These are phyloP conservation scores for Aspergillus pseudoterreus DNA, from an alignment of 2,329 filamentous ascomycete genomes.

Conservation along the genomic window DNA sequence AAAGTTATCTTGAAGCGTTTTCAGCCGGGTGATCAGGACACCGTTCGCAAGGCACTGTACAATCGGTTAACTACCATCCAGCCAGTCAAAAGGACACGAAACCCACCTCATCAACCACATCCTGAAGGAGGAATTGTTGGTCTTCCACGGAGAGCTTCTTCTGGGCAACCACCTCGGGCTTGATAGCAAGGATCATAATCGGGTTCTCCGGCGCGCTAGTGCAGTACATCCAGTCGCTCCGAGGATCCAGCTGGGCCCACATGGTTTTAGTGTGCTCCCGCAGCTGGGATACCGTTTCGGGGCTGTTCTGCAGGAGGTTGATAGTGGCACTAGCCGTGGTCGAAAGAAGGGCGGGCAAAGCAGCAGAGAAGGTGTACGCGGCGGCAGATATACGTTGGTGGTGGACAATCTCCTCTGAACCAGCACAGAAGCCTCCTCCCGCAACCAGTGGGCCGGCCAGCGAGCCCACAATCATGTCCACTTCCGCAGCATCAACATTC, in stretches of 20 bases:
- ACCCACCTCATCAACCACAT: conserved; percentile 92
- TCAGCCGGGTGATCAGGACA: conserved; percentile 83
- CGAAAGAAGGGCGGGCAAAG: conserved; percentile 85
- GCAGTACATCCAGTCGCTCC: conserved; percentile 88
- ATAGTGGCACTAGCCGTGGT: conserved; percentile 95
- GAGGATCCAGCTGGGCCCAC: conserved; percentile 81
- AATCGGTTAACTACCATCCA: neutral
- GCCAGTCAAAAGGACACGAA: neutral
- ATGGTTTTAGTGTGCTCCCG: conserved; percentile 84
- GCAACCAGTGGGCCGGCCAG: conserved; percentile 86
- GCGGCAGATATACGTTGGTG: conserved; percentile 92
- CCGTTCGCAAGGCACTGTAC: conserved; percentile 77
- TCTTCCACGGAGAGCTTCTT: conserved; percentile 68
- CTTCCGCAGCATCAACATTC: conserved; percentile 86
- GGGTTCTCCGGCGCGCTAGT: conserved; percentile 82
- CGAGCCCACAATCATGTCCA: conserved; percentile 97
- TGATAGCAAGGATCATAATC: conserved; percentile 76
- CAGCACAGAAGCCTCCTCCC: conserved; percentile 93
- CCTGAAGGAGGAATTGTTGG: conserved; percentile 79
- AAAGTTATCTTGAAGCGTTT: conserved; percentile 67
- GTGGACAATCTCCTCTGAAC: conserved; percentile 84
- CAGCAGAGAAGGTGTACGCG: conserved; percentile 93
- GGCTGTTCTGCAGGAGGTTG: conserved; percentile 78
- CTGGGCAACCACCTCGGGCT: conserved; percentile 72
- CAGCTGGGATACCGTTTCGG: conserved; percentile 72